Evolutionary conservation across 768 basidiomycete genomes (phyloP).

Genomic region (Lentinus brumalis): DNA sequence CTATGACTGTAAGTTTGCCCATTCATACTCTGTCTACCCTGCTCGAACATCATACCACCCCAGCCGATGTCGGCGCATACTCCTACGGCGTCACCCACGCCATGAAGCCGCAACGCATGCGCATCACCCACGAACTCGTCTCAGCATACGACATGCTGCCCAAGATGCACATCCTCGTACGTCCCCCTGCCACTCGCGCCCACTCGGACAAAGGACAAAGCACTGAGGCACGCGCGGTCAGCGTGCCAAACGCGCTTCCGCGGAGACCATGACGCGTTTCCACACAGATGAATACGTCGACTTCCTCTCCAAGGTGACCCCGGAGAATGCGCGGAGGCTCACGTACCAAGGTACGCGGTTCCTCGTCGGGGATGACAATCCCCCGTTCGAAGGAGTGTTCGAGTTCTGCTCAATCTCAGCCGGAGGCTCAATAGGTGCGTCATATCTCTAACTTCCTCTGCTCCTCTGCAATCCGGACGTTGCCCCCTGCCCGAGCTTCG

Average conservation of each 20-base stretch:
- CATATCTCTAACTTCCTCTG: not conserved
- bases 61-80: constrained; percentile 73
- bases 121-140: constrained; percentile 90
- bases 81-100: constrained; percentile 88
- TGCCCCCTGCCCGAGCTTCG: too few species aligned
- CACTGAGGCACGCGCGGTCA: constrained; percentile 6
- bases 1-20: constrained; percentile 60
- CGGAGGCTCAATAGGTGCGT: constrained; percentile 87
- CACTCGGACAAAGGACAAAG: not conserved
- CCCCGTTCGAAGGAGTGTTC: constrained; percentile 93
- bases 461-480: not conserved
- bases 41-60: not conserved
- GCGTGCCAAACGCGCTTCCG: constrained; percentile 37
- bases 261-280: constrained; percentile 77
- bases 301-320: constrained; percentile 84
- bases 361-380: constrained; percentile 89
- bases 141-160: constrained; percentile 91
- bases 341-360: constrained; percentile 82
- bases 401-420: constrained; percentile 98
- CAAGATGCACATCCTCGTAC: constrained; percentile 89
- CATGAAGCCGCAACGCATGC: constrained; percentile 96
- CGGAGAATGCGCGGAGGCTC: constrained; percentile 86
- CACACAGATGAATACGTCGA: constrained; percentile 99
- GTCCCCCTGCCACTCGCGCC: constrained; percentile 29
- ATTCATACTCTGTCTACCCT: not conserved